These are phyloP conservation scores for Fusarium paranaense DNA, from an alignment of 2,329 filamentous ascomycete genomes.

Conservation along the genomic window DNA sequence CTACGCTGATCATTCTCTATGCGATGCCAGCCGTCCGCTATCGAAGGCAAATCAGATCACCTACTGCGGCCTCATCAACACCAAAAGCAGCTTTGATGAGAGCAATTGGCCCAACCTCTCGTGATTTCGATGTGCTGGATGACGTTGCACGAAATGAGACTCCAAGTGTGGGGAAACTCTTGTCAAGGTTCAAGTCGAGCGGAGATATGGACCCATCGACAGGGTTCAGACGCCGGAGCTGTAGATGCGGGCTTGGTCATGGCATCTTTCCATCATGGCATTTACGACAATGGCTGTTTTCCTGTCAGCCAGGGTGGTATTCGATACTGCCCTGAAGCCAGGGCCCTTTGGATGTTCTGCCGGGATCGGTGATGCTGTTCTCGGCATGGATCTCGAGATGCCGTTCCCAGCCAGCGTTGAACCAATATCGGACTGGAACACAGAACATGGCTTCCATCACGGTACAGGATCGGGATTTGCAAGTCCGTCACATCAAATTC, in stretches of 20 bases:
- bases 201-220: conserved; percentile 17
- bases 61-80: conserved; percentile 5
- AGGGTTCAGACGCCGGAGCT: conserved; percentile 16
- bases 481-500: conserved; percentile 29
- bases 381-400: background rate
- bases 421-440: background rate
- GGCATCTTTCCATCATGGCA: conserved; percentile 5
- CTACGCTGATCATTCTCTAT: background rate
- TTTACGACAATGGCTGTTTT: background rate
- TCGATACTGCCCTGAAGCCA: background rate
- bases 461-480: conserved; percentile 1
- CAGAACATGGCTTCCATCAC: background rate
- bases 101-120: conserved; percentile 23
- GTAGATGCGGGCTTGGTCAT: conserved; percentile 14
- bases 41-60: conserved; percentile 11
- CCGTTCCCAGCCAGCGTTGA: background rate
- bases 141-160: conserved; percentile 35
- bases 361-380: background rate
- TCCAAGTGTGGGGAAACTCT: conserved; percentile 28
- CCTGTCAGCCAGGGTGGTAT: background rate
- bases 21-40: background rate
- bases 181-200: conserved; percentile 24
- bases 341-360: background rate
- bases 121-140: conserved; percentile 17
- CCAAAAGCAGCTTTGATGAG: conserved; percentile 2